Evolutionary conservation across 441 rosid species (phyloP).

Genomic region (Populus hybrid): DNA sequence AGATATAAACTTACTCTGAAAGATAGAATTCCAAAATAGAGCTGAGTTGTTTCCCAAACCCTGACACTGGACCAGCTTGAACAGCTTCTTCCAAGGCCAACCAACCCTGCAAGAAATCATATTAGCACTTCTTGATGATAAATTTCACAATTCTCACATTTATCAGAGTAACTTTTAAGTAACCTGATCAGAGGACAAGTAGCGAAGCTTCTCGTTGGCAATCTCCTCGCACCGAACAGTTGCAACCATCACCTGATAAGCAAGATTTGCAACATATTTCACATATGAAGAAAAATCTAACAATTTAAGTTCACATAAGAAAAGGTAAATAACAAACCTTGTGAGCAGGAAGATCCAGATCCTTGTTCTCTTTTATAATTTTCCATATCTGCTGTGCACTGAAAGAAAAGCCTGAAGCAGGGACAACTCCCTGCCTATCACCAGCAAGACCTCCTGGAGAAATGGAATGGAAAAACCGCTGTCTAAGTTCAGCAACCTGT

Average conservation of each 20-base stretch:
- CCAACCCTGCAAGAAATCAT: constrained; percentile 48
- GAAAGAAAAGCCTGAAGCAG: constrained; percentile 89
- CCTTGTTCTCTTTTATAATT: constrained; percentile 81
- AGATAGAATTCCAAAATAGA: constrained; percentile 55
- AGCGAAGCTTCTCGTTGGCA: constrained; percentile 51
- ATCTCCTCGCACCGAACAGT: constrained; percentile 82
- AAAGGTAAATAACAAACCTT: constrained; percentile 41
- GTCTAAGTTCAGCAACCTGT: constrained; percentile 76
- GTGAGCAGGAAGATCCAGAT: constrained; percentile 89
- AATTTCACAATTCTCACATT: neutral
- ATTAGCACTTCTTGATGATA: constrained; percentile 16
- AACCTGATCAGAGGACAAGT: constrained; percentile 52
- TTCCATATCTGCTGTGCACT: constrained; percentile 84
- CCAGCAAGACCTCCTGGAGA: constrained; percentile 89
- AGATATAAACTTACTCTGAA: constrained; percentile 56
- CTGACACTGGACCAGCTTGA: constrained; percentile 53
- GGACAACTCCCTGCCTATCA: constrained; percentile 70
- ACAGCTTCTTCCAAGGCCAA: constrained; percentile 58
- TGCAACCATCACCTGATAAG: constrained; percentile 82
- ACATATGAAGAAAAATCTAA: constrained; percentile 9
- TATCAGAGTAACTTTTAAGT: neutral
- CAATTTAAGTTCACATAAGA: constrained; percentile 5
- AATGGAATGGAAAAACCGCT: constrained; percentile 66
- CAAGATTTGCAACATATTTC: constrained; percentile 13
- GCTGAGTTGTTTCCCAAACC: constrained; percentile 73